These are phyloP conservation scores for Phytophthora nicotianae DNA, from an alignment of 352 stramenopile species.

Conservation along the genomic window DNA sequence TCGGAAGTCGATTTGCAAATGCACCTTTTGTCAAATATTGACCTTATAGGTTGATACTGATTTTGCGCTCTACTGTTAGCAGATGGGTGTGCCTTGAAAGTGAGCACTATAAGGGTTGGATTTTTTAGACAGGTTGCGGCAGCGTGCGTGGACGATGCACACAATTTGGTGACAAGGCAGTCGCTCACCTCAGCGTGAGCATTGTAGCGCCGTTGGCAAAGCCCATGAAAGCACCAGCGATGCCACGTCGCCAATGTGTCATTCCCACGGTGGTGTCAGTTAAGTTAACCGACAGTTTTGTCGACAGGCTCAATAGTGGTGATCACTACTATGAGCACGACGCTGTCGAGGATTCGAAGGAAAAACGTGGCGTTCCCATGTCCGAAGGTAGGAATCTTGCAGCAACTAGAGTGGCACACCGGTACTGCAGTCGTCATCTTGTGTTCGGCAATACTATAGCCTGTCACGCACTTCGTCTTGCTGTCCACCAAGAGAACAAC, in stretches of 20 bases:
- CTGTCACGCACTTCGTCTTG: constrained; percentile 17
- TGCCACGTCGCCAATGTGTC: too few species aligned
- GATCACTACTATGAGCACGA: too few species aligned
- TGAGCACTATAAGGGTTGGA: constrained; percentile 9
- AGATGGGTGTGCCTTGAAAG: constrained; percentile 9
- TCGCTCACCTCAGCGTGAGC: constrained; percentile 11
- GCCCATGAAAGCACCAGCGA: neutral
- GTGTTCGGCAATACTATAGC: neutral
- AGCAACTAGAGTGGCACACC: neutral
- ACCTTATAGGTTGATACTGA: too few species aligned
- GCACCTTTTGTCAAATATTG: too few species aligned
- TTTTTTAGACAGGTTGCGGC: constrained; percentile 20
- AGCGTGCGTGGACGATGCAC: constrained; percentile 9
- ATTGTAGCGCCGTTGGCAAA: neutral
- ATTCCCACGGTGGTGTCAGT: neutral
- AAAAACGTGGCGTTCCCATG: neutral
- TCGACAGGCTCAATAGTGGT: too few species aligned
- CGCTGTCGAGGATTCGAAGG: neutral
- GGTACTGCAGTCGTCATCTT: constrained; percentile 1
- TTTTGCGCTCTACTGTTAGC: neutral
- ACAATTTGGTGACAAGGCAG: neutral
- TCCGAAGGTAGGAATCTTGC: constrained; percentile 1
- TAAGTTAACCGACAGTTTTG: neutral
- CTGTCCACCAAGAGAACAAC: constrained; percentile 12
- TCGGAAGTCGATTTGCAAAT: too few species aligned